Conservation (phyloP, 305 asterid genomes). For the Fraxinus sp. region DNA sequence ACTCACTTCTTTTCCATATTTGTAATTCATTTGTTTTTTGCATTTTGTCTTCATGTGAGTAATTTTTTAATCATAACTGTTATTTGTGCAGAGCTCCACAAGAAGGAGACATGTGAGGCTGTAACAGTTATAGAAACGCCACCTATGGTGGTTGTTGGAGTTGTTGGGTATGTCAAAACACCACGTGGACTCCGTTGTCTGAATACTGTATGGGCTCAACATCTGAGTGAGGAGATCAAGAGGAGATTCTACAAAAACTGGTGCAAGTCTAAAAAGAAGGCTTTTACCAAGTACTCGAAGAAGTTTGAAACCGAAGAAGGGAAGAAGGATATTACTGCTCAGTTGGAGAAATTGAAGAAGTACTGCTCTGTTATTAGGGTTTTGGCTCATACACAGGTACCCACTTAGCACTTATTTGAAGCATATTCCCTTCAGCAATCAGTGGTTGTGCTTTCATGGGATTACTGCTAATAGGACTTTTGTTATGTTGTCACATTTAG, state of each 20-base stretch:
- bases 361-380: constrained; percentile 66
- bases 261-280: constrained; percentile 41
- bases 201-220: constrained; percentile 53
- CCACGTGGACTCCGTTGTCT: constrained; percentile 66
- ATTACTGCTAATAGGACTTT: background rate
- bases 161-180: constrained; percentile 79
- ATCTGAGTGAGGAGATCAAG: constrained; percentile 70
- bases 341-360: constrained; percentile 72
- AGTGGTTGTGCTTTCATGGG: background rate
- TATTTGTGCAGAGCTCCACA: constrained; percentile 62
- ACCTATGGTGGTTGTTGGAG: constrained; percentile 76
- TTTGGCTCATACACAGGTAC: constrained; percentile 70
- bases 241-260: constrained; percentile 73
- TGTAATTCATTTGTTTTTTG: background rate
- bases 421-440: background rate
- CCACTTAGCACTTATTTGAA: background rate
- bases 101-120: constrained; percentile 88
- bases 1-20: background rate
- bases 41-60: background rate
- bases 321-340: constrained; percentile 56
- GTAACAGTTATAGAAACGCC: constrained; percentile 81
- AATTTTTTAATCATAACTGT: background rate
- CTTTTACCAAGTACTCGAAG: constrained; percentile 63
- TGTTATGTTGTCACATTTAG: background rate
- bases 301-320: constrained; percentile 60